phyloP scores from a whole-genome alignment of 2,329 filamentous ascomycete species.

The Fusarium bulbicola region DNA sequence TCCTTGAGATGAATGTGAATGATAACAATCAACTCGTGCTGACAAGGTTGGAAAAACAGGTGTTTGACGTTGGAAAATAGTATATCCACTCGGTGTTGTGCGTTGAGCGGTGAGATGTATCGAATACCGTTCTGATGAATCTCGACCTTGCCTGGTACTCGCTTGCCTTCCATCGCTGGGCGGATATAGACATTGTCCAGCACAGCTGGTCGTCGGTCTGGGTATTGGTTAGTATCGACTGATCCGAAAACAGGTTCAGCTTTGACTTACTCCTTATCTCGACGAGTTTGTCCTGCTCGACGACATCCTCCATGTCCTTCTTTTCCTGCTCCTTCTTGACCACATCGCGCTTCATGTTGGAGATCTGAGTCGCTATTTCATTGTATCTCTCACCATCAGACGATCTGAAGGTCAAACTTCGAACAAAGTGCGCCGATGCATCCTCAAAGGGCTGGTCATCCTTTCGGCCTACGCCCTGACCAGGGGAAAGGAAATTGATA shows the following conservation, averaged over 20 bases:
- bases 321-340: slow-evolving; percentile 96
- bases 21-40: slow-evolving; percentile 95
- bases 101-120: slow-evolving; percentile 83
- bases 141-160: slow-evolving; percentile 93
- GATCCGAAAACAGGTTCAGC: too few relatives aligned
- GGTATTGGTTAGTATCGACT: slow-evolving; percentile 51
- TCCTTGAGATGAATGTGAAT: slow-evolving; percentile 98
- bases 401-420: slow-evolving; percentile 94
- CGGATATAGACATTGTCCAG: slow-evolving; percentile 96
- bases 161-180: slow-evolving; percentile 94
- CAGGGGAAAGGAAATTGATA: slow-evolving; percentile 97
- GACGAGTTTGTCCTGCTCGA: slow-evolving; percentile 96
- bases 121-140: slow-evolving; percentile 99
- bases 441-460: slow-evolving; percentile 99
- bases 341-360: slow-evolving; percentile 93
- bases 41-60: slow-evolving; percentile 97
- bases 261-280: slow-evolving; percentile 83
- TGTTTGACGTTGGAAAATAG: slow-evolving; percentile 99
- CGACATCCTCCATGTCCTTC: slow-evolving; percentile 99
- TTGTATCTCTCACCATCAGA: slow-evolving; percentile 88
- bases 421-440: slow-evolving; percentile 91
- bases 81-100: slow-evolving; percentile 87
- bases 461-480: slow-evolving; percentile 95
- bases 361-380: slow-evolving; percentile 91
- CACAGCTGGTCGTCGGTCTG: slow-evolving; percentile 87